phyloP scores from a whole-genome alignment of 2,329 filamentous ascomycete genomes.

The Raffaelea ambrosiae region DNA sequence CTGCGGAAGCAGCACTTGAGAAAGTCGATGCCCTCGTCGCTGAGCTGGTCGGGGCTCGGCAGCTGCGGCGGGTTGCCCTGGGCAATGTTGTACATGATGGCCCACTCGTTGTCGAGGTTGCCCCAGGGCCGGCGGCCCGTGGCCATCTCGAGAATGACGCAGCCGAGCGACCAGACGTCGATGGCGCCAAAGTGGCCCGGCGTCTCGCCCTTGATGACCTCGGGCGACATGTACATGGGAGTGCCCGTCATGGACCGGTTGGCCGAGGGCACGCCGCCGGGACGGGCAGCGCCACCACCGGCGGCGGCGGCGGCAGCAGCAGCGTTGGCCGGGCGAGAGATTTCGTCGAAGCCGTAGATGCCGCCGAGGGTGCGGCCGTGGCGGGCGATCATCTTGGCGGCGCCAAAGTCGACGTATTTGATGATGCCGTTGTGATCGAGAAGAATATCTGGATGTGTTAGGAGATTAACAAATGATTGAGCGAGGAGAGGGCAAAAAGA shows the following conservation, averaged over 20 bases:
- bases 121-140: slow-evolving; percentile 93
- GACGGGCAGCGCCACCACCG: background rate
- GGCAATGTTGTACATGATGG: slow-evolving; percentile 99
- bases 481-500: background rate
- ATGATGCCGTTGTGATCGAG: slow-evolving; percentile 97
- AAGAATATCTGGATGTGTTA: slow-evolving; percentile 60
- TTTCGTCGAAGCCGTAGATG: background rate
- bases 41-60: slow-evolving; percentile 75
- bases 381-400: slow-evolving; percentile 91
- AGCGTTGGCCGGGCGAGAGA: background rate
- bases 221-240: slow-evolving; percentile 99
- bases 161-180: slow-evolving; percentile 94
- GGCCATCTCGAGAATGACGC: slow-evolving; percentile 95
- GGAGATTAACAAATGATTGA: background rate
- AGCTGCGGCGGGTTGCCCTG: slow-evolving; percentile 89
- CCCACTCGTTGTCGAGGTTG: slow-evolving; percentile 96
- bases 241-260: slow-evolving; percentile 96
- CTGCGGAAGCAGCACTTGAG: slow-evolving; percentile 77
- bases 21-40: slow-evolving; percentile 78
- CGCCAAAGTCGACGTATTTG: slow-evolving; percentile 98
- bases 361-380: slow-evolving; percentile 76
- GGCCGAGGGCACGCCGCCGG: slow-evolving; percentile 26
- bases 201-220: slow-evolving; percentile 89
- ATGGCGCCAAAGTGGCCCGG: slow-evolving; percentile 75
- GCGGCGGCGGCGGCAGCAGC: background rate